A percentile compares a stretch with the other conserved stretches of the same genome.
phyloP scores from a whole-genome alignment of 176 grass and related monocot genomes.

The Zoysia japonica region DNA sequence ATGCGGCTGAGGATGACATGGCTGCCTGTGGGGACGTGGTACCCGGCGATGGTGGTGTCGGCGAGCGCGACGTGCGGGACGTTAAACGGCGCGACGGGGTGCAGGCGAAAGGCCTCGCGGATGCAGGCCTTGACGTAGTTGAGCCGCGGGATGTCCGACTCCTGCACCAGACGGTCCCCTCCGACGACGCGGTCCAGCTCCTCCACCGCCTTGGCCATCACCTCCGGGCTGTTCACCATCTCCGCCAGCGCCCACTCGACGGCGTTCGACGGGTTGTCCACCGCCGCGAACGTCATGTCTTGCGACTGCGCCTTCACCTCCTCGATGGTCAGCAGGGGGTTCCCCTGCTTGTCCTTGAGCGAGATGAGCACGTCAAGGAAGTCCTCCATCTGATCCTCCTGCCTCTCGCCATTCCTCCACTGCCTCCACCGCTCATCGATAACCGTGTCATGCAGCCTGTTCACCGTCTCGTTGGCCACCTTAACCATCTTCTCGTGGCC shows the following conservation, averaged over 20 bases:
- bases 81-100: conserved; percentile 33
- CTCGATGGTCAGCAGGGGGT: background rate
- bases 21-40: conserved; percentile 37
- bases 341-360: background rate
- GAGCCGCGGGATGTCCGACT: conserved; percentile 16
- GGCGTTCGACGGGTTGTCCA: conserved; percentile 37
- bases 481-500: conserved; percentile 45
- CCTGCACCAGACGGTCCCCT: conserved; percentile 12
- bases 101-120: conserved; percentile 39
- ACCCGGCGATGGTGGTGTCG: conserved; percentile 28
- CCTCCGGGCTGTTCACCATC: conserved; percentile 6
- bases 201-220: conserved; percentile 28
- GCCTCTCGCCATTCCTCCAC: conserved; percentile 28
- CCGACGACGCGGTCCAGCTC: conserved; percentile 43
- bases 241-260: conserved; percentile 32
- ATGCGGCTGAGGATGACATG: conserved; percentile 26
- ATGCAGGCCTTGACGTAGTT: conserved; percentile 30
- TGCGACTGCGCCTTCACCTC: conserved; percentile 39
- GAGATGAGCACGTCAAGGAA: conserved; percentile 31
- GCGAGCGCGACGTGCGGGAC: conserved; percentile 25
- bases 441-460: conserved; percentile 40
- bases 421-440: conserved; percentile 40
- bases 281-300: conserved; percentile 9
- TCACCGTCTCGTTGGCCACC: conserved; percentile 9
- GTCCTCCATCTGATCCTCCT: conserved; percentile 1